Conservation (phyloP, 2,329 filamentous ascomycete species). For the Penicillium sp. region DNA sequence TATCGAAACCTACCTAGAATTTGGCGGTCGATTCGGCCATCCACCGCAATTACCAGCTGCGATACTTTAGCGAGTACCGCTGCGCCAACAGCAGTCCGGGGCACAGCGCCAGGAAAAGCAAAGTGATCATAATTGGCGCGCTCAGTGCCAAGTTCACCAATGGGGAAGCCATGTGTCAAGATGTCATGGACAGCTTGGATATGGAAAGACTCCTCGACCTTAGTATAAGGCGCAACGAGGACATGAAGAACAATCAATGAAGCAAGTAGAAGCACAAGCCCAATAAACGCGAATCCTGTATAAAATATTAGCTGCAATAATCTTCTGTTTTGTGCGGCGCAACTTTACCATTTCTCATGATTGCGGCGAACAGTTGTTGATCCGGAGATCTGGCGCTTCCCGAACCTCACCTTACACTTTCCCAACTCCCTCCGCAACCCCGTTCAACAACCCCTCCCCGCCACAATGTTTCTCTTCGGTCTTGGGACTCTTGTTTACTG, state of each 20-base stretch:
- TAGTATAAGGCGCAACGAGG: constrained; percentile 79
- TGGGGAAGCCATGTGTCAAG: constrained; percentile 73
- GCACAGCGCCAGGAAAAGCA: constrained; percentile 85
- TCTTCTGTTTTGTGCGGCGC: background rate
- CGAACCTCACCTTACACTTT: constrained; percentile 25
- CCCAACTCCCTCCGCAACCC: constrained; percentile 13
- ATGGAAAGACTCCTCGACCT: constrained; percentile 98
- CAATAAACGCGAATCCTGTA: constrained; percentile 49
- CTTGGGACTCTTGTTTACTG: constrained; percentile 74
- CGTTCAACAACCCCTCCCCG: constrained; percentile 5
- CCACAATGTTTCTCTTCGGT: constrained; percentile 68
- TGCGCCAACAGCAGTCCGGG: constrained; percentile 84
- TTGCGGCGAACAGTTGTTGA: constrained; percentile 21
- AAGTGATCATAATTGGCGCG: constrained; percentile 80
- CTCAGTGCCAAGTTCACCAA: constrained; percentile 44
- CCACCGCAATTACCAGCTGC: constrained; percentile 63
- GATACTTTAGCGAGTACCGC: constrained; percentile 72
- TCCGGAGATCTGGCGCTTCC: constrained; percentile 31
- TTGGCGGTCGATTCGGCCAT: constrained; percentile 60
- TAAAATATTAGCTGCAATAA: background rate
- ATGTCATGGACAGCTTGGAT: constrained; percentile 93
- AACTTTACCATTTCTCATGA: constrained; percentile 25
- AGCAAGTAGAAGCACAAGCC: constrained; percentile 58
- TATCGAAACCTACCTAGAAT: constrained; percentile 49
- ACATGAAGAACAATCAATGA: constrained; percentile 68